phyloP scores from a whole-genome alignment of 1,284 basidiomycete species.

The Ganoderma lucidum region DNA sequence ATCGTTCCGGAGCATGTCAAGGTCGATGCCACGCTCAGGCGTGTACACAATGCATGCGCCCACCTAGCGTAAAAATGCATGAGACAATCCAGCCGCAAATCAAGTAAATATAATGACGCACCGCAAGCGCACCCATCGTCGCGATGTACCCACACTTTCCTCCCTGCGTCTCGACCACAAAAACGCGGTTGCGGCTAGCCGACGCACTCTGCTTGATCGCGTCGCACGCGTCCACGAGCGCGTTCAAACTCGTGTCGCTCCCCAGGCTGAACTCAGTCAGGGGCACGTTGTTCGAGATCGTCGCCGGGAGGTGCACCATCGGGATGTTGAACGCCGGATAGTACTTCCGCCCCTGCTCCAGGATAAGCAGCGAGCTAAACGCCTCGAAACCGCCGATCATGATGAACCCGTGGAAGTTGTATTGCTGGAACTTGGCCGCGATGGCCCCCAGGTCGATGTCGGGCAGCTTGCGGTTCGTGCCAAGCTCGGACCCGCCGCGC shows the following conservation, averaged over 20 bases:
- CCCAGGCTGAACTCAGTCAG: conserved; percentile 96
- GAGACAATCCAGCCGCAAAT: conserved; percentile 13
- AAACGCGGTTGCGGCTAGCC: conserved; percentile 94
- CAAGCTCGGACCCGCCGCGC: conserved; percentile 97
- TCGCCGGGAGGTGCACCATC: conserved; percentile 93
- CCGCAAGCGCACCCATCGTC: conserved; percentile 93
- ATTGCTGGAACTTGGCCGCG: conserved; percentile 91
- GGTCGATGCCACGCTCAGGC: conserved; percentile 89
- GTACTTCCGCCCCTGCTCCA: conserved; percentile 82
- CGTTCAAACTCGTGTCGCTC: conserved; percentile 95
- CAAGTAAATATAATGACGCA: conserved; percentile 47
- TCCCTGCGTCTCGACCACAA: conserved; percentile 98
- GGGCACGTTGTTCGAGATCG: conserved; percentile 98
- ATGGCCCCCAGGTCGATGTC: conserved; percentile 87
- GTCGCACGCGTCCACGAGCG: conserved; percentile 97
- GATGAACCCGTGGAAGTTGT: conserved; percentile 83
- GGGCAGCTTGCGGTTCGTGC: conserved; percentile 93
- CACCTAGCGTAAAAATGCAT: conserved; percentile 56
- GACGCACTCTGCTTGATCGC: conserved; percentile 98
- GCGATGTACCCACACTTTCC: conserved; percentile 97
- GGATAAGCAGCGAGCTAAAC: conserved; percentile 80
- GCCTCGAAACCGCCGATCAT: conserved; percentile 98
- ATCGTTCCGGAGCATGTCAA: conserved; percentile 85
- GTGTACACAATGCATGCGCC: conserved; percentile 96
- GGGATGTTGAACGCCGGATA: conserved; percentile 96